phyloP scores from a whole-genome alignment of 805 yeast species.

The Wickerhamomyces alni region DNA sequence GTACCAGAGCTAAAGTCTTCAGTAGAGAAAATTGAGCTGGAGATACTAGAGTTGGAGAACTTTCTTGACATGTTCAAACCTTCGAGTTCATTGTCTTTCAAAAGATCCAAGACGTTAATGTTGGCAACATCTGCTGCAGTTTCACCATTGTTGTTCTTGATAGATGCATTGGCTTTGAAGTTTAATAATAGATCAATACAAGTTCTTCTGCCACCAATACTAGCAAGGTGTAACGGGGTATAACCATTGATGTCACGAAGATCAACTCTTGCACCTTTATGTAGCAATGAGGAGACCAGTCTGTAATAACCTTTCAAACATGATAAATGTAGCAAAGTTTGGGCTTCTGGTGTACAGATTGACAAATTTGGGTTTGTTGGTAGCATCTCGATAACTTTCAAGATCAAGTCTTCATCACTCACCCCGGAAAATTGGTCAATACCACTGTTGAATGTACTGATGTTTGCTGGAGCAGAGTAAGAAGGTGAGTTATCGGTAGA shows the following conservation, averaged over 20 bases:
- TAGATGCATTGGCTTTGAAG: conserved; percentile 54
- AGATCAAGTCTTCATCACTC: conserved; percentile 33
- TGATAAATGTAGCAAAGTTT: conserved; percentile 83
- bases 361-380: conserved; percentile 76
- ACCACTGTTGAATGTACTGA: conserved; percentile 1
- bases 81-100: conserved; percentile 13
- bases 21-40: conserved; percentile 26
- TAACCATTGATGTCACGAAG: conserved; percentile 72
- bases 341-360: conserved; percentile 76
- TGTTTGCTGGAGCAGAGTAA: background rate
- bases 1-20: conserved; percentile 22
- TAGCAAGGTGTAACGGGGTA: conserved; percentile 86
- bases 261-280: conserved; percentile 62
- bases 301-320: conserved; percentile 64
- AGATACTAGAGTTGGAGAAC: conserved; percentile 19
- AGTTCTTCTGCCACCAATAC: conserved; percentile 65
- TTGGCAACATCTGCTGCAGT: conserved; percentile 38
- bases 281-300: conserved; percentile 58
- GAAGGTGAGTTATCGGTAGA: conserved; percentile 16
- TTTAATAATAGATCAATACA: conserved; percentile 55
- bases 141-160: conserved; percentile 46
- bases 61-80: conserved; percentile 16
- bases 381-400: conserved; percentile 57
- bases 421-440: conserved; percentile 4
- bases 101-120: conserved; percentile 26